These are phyloP conservation scores for Daedaleopsis sinensis DNA, from an alignment of 768 basidiomycete species.

Conservation along the genomic window DNA sequence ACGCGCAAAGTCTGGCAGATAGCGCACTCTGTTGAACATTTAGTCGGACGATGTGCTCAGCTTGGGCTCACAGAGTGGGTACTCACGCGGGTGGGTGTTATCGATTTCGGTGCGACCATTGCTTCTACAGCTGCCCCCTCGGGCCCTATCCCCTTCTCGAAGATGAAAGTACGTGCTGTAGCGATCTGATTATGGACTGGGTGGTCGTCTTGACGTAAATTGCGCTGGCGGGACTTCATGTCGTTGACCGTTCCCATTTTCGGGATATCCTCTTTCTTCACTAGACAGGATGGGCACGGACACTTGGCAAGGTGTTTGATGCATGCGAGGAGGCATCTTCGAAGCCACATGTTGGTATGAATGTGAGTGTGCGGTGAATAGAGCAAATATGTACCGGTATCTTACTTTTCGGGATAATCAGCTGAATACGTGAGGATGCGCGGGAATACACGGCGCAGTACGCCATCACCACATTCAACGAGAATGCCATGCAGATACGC, in stretches of 20 bases:
- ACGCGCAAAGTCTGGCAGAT: conserved; percentile 20
- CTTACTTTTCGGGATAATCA: conserved; percentile 42
- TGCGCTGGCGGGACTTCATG: not conserved
- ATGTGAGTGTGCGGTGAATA: too few species aligned
- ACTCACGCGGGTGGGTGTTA: not conserved
- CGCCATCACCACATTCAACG: conserved; percentile 30
- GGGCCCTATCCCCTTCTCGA: not conserved
- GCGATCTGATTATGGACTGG: not conserved
- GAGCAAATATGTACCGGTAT: conserved; percentile 19
- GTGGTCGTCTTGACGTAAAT: not conserved
- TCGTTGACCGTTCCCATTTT: not conserved
- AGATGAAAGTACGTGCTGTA: not conserved
- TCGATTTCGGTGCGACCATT: not conserved
- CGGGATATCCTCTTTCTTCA: not conserved
- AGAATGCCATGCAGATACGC: conserved; percentile 33
- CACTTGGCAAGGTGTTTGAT: conserved; percentile 21
- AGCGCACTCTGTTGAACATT: conserved; percentile 35
- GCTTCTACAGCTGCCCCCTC: not conserved
- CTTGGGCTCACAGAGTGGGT: not conserved
- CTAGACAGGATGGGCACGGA: not conserved
- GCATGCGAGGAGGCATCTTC: conserved; percentile 27
- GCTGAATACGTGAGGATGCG: conserved; percentile 35
- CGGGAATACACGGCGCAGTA: conserved; percentile 27
- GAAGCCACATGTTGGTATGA: conserved; percentile 5
- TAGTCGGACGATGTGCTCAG: not conserved